Conservation (phyloP, 148 eudicot genomes). For the Rhododendron ferrugineum region DNA sequence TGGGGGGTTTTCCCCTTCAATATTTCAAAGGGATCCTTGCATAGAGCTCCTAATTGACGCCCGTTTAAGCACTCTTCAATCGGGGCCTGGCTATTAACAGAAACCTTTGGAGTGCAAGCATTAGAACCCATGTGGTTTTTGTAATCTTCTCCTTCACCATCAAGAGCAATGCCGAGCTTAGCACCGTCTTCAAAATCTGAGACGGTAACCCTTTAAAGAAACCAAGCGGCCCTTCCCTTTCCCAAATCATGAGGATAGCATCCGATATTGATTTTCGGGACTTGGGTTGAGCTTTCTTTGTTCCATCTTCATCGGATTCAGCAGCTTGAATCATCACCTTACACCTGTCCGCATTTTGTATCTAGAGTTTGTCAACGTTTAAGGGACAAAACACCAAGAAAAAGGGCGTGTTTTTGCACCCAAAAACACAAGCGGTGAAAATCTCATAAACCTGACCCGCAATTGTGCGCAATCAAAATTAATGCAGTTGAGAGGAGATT, state of each 20-base stretch:
- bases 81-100: conserved; percentile 29
- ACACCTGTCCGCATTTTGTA: conserved; percentile 45
- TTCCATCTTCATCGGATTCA: conserved; percentile 42
- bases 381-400: neutral
- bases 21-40: conserved; percentile 7
- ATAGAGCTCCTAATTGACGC: neutral
- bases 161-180: conserved; percentile 88
- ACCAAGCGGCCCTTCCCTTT: conserved; percentile 71
- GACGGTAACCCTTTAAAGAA: conserved; percentile 82
- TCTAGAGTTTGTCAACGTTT: neutral
- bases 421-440: neutral
- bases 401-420: neutral
- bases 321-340: conserved; percentile 89
- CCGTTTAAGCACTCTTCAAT: conserved; percentile 50
- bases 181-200: conserved; percentile 85
- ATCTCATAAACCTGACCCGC: neutral
- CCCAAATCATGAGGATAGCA: conserved; percentile 59
- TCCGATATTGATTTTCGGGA: conserved; percentile 53
- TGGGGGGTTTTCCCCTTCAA: neutral
- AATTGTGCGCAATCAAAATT: neutral
- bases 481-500: neutral
- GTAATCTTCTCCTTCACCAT: conserved; percentile 97
- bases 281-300: conserved; percentile 22
- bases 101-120: conserved; percentile 65
- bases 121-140: conserved; percentile 71